A percentile compares a stretch with the other conserved stretches of the same genome.
Conservation (phyloP, 768 basidiomycete species). For the Hortiboletus flavorubellus region DNA sequence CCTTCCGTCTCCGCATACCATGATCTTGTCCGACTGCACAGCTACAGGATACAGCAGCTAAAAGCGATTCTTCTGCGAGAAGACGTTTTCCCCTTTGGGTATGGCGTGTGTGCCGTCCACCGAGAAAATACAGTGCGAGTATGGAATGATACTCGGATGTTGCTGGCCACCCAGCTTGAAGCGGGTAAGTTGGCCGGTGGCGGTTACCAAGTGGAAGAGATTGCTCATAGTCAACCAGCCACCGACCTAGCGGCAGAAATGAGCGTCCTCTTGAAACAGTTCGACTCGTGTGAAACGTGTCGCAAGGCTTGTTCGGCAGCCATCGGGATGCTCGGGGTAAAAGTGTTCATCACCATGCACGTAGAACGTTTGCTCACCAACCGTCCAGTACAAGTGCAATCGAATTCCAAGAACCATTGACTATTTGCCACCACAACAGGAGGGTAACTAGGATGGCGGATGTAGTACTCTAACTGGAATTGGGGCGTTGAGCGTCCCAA, state of each 20-base stretch:
- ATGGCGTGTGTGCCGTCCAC: conserved; percentile 59
- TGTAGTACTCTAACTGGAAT: conserved; percentile 6
- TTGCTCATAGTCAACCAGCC: conserved; percentile 34
- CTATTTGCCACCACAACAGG: conserved; percentile 33
- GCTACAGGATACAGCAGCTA: conserved; percentile 50
- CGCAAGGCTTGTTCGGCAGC: conserved; percentile 61
- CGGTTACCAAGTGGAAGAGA: neutral
- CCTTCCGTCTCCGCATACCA: conserved; percentile 64
- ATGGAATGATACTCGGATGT: conserved; percentile 53
- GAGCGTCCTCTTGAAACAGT: conserved; percentile 45
- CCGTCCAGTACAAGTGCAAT: conserved; percentile 58
- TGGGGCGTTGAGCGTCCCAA: neutral
- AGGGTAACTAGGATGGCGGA: conserved; percentile 20
- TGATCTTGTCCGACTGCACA: conserved; percentile 56
- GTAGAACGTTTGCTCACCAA: conserved; percentile 5
- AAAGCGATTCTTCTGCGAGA: conserved; percentile 52
- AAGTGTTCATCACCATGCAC: conserved; percentile 11
- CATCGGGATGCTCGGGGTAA: conserved; percentile 65
- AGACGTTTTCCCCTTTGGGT: conserved; percentile 71
- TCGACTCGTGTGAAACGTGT: conserved; percentile 51
- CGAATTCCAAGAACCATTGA: conserved; percentile 51
- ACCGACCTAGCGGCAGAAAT: conserved; percentile 71
- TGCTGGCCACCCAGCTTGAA: conserved; percentile 47
- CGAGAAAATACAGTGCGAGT: conserved; percentile 37
- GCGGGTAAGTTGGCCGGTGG: conserved; percentile 38